Evolutionary conservation across 2,329 filamentous ascomycete species (phyloP), one percentile per base, ranked within the genome.

Genomic region (Ophiostoma sp.): DNA sequence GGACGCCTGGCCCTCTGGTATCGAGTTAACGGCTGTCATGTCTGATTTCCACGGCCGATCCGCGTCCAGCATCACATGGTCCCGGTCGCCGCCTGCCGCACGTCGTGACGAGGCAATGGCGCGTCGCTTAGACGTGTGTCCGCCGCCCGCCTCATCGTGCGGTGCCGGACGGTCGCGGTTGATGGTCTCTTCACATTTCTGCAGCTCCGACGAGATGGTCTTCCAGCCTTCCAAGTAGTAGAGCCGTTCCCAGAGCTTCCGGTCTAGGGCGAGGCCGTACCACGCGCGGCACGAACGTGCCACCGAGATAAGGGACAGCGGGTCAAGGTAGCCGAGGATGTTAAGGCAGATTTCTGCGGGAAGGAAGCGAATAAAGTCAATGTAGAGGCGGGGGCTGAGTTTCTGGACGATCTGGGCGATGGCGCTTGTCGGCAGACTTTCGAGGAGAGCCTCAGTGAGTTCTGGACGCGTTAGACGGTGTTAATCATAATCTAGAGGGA

Each of bases 321-420:
- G 92, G 72, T 95, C 92, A 69, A 99, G 90, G 79, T 94, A 96
- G 19, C 92, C 91, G 59, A 99, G 91, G 61, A 98, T 92, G 79
- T 97, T 92, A 61, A 96, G 90, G 75, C 94, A 97, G 78, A 99
- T 92, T 81, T 99, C 96, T 33, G 93, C 90, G 0, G 96, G 96
- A 0, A 99, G 88, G 78, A 93, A 90, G 76, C 89, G 85, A 57
- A 97, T 90, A 72, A 97, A 97, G 82, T 99, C 93, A 83, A 98
- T 95, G 82, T 98, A 95, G 2, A 98, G 90, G 70, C 95, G 88
- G 3, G 94, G 93, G 75, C 91, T 92, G 22, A 97, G 84, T 76
- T 91, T 89, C 72, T 95, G 89, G 64, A 97, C 93, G 71, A 98
- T 93, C 61, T 91, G 87, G 69, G 92, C 91, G 74, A 98, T 91